Evolutionary conservation across 257 asterid species (phyloP).

Genomic region (Prunella vulgaris): DNA sequence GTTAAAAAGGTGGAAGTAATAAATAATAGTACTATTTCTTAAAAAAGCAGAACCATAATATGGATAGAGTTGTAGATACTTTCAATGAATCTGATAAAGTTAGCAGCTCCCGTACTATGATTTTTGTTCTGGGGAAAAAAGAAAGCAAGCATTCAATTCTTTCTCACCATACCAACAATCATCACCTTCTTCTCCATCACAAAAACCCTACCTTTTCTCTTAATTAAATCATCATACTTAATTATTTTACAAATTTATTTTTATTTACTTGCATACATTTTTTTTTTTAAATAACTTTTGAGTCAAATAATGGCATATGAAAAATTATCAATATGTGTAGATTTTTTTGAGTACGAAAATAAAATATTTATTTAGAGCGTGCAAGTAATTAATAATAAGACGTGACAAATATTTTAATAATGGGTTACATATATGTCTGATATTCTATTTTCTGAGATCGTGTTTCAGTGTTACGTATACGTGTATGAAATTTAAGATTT

Average conservation of each 20-base stretch:
- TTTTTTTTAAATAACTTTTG: too few relatives aligned
- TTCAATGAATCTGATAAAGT: constrained; percentile 38
- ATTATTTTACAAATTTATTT: too few relatives aligned
- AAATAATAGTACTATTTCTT: neutral
- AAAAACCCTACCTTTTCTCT: constrained; percentile 2
- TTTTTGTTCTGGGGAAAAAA: constrained; percentile 33
- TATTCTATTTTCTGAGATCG: too few relatives aligned
- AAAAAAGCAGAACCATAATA: constrained; percentile 27
- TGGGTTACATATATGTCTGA: neutral
- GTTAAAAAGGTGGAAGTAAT: too few relatives aligned
- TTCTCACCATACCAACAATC: constrained; percentile 13
- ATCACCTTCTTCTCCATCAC: constrained; percentile 24
- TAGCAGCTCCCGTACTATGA: constrained; percentile 31
- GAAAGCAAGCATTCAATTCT: constrained; percentile 47
- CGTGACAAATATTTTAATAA: too few relatives aligned
- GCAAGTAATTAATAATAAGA: too few relatives aligned
- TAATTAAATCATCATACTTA: too few relatives aligned
- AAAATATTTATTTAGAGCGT: too few relatives aligned
- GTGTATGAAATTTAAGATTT: neutral
- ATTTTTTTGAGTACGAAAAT: too few relatives aligned
- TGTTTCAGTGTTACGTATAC: neutral
- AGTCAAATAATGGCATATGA: too few relatives aligned
- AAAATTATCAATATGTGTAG: too few relatives aligned
- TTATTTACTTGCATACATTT: too few relatives aligned
- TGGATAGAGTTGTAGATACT: constrained; percentile 39